Evolutionary conservation across 768 basidiomycete genomes (phyloP), one percentile per base, ranked within the genome.

Genomic region (Boletus tomentosulus): DNA sequence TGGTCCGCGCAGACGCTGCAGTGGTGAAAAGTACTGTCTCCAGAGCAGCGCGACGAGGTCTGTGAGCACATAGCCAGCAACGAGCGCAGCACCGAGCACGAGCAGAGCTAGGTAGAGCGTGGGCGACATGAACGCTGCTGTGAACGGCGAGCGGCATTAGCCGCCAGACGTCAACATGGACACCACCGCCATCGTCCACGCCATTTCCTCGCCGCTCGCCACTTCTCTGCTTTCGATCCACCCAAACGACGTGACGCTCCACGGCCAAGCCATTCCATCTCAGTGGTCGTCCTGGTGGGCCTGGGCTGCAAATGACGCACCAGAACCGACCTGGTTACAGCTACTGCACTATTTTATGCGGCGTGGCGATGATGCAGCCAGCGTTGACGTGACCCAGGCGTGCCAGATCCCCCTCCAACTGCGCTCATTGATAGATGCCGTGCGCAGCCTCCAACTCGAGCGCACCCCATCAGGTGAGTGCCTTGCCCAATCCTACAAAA

Each of bases 1-100:
- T 11, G 81, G 81, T 6, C 79, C 74, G 1, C 67, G 71, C 25
- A 84, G 76, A 33, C 54, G 56, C n/a, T 70, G 73, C 9, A 82
- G 75, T 10, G 80, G 81, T 0, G 80, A 82, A 42, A 66, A 65
- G 53, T 59, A 63, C 60, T 82, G 81, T 8, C 76, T 65, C 58
- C 74, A 35, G 54, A 84, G 61, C 35, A 82, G 70, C 33, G 58
- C 63, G 45, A 77, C 53, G 63, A 83, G 66, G 8, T 71, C 66
- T 28, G 63, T 63, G 30, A 74, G 57, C 53, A 72, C 68, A 24
- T 57, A 68, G 49, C 27, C 66, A 38, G 46, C 49, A 51, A 48
- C 64, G 57, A 57, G 48, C 56, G 53, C 51, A 50, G 50, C 51
- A 7, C 13, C 48, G n/a, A 61, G 38, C 3, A 33, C 39, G 24